Conservation (phyloP, 768 basidiomycete genomes). For the Tricholoma flavovirens region DNA sequence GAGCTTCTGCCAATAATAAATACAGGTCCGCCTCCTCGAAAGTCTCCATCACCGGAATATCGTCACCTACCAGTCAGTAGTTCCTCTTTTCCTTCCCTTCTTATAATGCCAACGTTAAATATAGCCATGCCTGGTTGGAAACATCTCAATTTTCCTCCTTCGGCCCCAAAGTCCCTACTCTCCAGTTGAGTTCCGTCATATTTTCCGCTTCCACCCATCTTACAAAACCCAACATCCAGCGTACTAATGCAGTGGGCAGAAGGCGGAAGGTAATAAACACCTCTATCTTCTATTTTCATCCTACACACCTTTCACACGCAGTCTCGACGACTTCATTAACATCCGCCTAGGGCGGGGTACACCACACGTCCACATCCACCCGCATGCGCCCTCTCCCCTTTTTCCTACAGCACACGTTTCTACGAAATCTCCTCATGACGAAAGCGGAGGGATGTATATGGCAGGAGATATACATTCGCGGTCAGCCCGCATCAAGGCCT, state of each 20-base stretch:
- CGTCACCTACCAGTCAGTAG: slow-evolving; percentile 75
- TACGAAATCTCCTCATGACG: neutral
- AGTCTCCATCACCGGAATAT: slow-evolving; percentile 88
- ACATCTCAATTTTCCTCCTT: slow-evolving; percentile 80
- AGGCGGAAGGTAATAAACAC: slow-evolving; percentile 52
- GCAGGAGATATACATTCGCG: slow-evolving; percentile 37
- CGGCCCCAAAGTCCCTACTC: slow-evolving; percentile 80
- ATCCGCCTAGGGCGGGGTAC: slow-evolving; percentile 62
- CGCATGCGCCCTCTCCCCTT: slow-evolving; percentile 23
- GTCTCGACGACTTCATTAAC: slow-evolving; percentile 83
- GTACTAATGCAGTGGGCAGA: slow-evolving; percentile 94
- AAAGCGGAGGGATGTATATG: slow-evolving; percentile 21
- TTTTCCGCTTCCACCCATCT: neutral
- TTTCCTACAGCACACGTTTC: slow-evolving; percentile 22
- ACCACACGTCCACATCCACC: slow-evolving; percentile 43
- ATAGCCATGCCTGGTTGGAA: slow-evolving; percentile 71
- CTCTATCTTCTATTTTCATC: neutral
- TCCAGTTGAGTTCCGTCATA: slow-evolving; percentile 56
- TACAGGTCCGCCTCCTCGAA: slow-evolving; percentile 77
- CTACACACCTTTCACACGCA: slow-evolving; percentile 17
- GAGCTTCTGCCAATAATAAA: neutral
- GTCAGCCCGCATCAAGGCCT: slow-evolving; percentile 70
- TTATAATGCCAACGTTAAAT: neutral
- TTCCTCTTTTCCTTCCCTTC: neutral
- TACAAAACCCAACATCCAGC: slow-evolving; percentile 29